Evolutionary conservation across 2,329 filamentous ascomycete species (phyloP).

Genomic region (Aspergillus spinulosporus): DNA sequence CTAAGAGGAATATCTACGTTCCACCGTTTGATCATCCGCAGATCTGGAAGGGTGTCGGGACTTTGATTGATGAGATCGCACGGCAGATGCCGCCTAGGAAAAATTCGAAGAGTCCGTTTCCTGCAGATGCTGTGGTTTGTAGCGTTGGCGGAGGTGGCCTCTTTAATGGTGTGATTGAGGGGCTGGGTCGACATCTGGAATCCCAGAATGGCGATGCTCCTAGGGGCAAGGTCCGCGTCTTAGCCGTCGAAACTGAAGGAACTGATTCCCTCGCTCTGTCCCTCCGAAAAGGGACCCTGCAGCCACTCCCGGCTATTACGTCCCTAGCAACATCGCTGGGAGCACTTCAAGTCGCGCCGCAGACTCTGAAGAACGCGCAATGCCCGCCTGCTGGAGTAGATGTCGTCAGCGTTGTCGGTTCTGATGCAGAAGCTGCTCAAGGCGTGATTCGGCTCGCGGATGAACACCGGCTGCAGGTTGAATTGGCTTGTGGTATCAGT

Average conservation of each 20-base stretch:
- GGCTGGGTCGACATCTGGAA: conserved; percentile 47
- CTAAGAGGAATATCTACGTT: conserved; percentile 33
- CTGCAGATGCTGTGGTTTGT: conserved; percentile 69
- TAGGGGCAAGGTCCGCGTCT: conserved; percentile 42
- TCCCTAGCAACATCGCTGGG: conserved; percentile 72
- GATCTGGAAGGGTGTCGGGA: conserved; percentile 39
- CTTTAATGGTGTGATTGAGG: conserved; percentile 70
- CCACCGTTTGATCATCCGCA: conserved; percentile 42
- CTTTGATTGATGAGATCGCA: conserved; percentile 39
- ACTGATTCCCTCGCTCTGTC: conserved; percentile 66
- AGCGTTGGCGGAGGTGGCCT: conserved; percentile 77
- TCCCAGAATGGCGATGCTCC: conserved; percentile 19
- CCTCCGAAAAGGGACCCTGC: conserved; percentile 53
- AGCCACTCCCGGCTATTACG: conserved; percentile 67
- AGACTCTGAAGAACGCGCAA: conserved; percentile 63
- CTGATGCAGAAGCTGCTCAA: conserved; percentile 73
- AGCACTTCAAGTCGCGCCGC: conserved; percentile 62
- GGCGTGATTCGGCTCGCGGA: conserved; percentile 74
- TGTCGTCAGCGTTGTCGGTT: conserved; percentile 62
- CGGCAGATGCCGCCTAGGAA: conserved; percentile 33
- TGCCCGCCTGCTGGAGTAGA: conserved; percentile 40
- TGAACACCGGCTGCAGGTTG: conserved; percentile 74
- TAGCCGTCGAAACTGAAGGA: conserved; percentile 73
- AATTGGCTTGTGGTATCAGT: conserved; percentile 78
- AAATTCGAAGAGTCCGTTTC: conserved; percentile 23